phyloP scores from a whole-genome alignment of 495 filamentous ascomycete genomes.

The Bacidia gigantensis region DNA sequence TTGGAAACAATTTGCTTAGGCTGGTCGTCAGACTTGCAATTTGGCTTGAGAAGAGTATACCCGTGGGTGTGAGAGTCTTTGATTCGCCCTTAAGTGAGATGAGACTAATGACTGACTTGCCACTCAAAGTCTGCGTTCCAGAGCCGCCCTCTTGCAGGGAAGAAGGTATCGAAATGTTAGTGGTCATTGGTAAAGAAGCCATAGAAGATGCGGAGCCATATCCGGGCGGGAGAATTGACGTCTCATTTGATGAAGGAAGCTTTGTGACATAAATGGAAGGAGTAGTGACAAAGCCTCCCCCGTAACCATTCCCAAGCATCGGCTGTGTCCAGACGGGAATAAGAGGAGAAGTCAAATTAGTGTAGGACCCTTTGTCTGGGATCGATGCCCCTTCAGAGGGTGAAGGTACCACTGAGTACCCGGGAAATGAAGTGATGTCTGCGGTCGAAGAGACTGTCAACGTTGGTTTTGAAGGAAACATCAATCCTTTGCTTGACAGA shows the following conservation, averaged over 20 bases:
- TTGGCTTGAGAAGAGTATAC: background rate
- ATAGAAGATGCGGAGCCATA: slow-evolving; percentile 11
- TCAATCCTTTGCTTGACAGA: background rate
- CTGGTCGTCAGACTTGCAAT: background rate
- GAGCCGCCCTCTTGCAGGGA: background rate
- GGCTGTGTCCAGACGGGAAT: slow-evolving; percentile 16
- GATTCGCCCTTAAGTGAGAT: background rate
- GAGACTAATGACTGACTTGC: background rate
- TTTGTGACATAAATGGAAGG: slow-evolving; percentile 16
- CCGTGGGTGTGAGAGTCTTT: background rate
- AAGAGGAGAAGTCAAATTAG: slow-evolving; percentile 10
- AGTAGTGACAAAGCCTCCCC: slow-evolving; percentile 17
- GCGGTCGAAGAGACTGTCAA: background rate
- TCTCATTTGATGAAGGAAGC: slow-evolving; percentile 4
- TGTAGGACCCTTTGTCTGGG: slow-evolving; percentile 1
- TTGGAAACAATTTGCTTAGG: background rate
- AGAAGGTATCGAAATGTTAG: background rate
- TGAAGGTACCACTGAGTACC: slow-evolving; percentile 10
- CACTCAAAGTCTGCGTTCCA: background rate
- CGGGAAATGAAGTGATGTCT: slow-evolving; percentile 5
- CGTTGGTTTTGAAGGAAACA: background rate
- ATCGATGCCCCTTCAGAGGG: slow-evolving; percentile 1
- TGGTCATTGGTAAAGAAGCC: background rate
- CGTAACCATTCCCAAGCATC: slow-evolving; percentile 20
- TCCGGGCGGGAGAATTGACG: slow-evolving; percentile 16